Base-by-base conservation (phyloP, 305 asterid genomes). In the Galium porrigens region DNA sequence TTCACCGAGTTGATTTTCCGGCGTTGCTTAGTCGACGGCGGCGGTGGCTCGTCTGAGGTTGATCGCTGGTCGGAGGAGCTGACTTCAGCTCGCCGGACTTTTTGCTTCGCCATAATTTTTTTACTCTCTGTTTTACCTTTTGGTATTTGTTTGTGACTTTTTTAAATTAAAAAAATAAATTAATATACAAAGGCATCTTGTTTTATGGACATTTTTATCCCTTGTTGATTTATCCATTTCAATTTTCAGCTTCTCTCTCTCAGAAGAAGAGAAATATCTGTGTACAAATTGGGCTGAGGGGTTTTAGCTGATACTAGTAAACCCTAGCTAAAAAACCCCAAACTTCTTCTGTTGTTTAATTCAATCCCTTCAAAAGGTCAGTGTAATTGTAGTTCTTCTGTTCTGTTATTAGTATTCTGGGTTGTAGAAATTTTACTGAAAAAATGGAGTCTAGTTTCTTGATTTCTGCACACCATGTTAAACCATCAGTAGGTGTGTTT, bases 371-470 rank as follows among this genome's bases (percentile, higher is more conserved):
- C 53, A n/a, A n/a, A 33, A 70, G 66, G 74, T 65, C 33, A 70
- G 61, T 44, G 14, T 12, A 63, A 64, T 57, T 64, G 27, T 49
- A 17, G 20, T 52, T 59, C 12, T 72, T 73, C 11, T 49, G 61
- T 41, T 42, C 12, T 54, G 76, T 41, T 75, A 58, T 22, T 73
- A 70, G 67, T 68, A 62, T 30, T 60, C 67, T 17, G 66, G 58
- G 66, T 63, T 68, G 29, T 25, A 32, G 36, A 57, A 61, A 53
- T 46, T 61, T 79, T 62, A 58, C 63, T 68, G 57, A 62, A 62
- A 22, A 39, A 52, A 84, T 86, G 96, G 87, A 87, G 65, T 77
- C 85, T 61, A 80, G 71, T 58, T 77, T 80, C 58, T 70, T 82
- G 70, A 67, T 78, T 58, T 75, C 78, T 41, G 70, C 89, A n/a